A percentile compares a stretch with the other conserved stretches of the same genome.
Conservation (phyloP, 2,329 filamentous ascomycete genomes). For the Calonectria pauciramosa region DNA sequence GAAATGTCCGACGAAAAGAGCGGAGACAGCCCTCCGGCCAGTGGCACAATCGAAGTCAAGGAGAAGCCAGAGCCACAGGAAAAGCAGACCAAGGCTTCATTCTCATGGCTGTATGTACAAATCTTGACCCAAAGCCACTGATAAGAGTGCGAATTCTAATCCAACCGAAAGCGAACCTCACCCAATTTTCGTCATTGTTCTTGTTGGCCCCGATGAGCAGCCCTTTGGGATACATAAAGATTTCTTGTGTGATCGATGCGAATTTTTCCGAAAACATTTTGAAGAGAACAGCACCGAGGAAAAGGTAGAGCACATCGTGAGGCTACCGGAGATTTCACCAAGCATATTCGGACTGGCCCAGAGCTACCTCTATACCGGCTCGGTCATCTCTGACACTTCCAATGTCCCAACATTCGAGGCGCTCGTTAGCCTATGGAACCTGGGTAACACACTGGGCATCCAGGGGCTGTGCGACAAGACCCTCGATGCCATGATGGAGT, state of each 20-base stretch:
- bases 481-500: constrained; percentile 71
- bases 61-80: constrained; percentile 20
- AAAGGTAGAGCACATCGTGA: constrained; percentile 64
- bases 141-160: constrained; percentile 25
- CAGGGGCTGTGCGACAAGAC: constrained; percentile 69
- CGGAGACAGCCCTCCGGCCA: constrained; percentile 16
- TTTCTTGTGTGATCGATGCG: constrained; percentile 67
- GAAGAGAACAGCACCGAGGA: constrained; percentile 49
- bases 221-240: constrained; percentile 73
- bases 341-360: constrained; percentile 70
- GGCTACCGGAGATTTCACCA: constrained; percentile 60
- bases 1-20: constrained; percentile 35
- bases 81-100: constrained; percentile 33
- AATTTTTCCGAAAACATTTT: constrained; percentile 63
- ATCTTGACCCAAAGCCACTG: neutral
- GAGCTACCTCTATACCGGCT: constrained; percentile 66
- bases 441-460: constrained; percentile 65
- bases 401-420: constrained; percentile 66
- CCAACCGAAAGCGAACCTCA: constrained; percentile 62
- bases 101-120: constrained; percentile 56
- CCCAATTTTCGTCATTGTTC: constrained; percentile 67
- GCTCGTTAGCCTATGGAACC: constrained; percentile 69
- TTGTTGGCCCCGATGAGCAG: constrained; percentile 65
- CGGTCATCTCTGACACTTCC: constrained; percentile 58
- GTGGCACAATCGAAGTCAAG: constrained; percentile 27